Evolutionary conservation across 768 basidiomycete genomes (phyloP), one percentile per base, ranked within the genome.

Genomic region (Suillus subluteus): DNA sequence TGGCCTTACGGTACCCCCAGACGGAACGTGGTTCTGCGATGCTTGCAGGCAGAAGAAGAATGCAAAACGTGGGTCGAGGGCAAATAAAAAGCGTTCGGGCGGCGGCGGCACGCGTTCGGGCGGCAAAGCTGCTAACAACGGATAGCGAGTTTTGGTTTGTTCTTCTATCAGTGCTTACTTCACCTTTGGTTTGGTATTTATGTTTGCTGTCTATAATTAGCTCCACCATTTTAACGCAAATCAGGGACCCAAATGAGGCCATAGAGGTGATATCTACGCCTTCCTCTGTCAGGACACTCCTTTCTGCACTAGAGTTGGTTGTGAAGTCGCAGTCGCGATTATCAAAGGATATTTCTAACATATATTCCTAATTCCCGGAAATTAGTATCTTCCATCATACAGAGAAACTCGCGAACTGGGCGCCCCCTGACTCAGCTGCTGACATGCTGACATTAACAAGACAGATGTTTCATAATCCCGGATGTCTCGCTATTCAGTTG

Each of bases 1-100:
- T 54, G 89, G 89, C 0, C 82, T 95, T 52, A 80, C 82, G 3
- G 82, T 82, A 6, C 83, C 87, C 6, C 93, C 94, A 0, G 86
- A 87, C 2, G 91, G 91, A 1, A 82, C 80, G 32, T 95, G 93
- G 93, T 91, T 84, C 73, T 95, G 93, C 74, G 87, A 91, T 0
- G 78, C 79, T 4, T 95, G 93, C 71, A 83, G 80, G 65, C 78
- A 74, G 50, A 91, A 87, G 69, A 78, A 86, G 65, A 79, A 79
- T 65, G 81, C 80, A 58, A 82, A 79, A 41, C 87, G 86, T 68
- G 81, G 85, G 50, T 76, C 83, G 18, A 82, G 81, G 58, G 82
- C 88, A 52, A 85, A 84, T 40, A 87, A 84, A 41, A 88, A 84
- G 73, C 82, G 86, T 48, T 72, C 80, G n/a, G 76, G 41, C 6